A percentile compares a stretch with the other conserved stretches of the same genome.
phyloP scores from a whole-genome alignment of 306 rosid genomes.

The Vigna mungo region DNA sequence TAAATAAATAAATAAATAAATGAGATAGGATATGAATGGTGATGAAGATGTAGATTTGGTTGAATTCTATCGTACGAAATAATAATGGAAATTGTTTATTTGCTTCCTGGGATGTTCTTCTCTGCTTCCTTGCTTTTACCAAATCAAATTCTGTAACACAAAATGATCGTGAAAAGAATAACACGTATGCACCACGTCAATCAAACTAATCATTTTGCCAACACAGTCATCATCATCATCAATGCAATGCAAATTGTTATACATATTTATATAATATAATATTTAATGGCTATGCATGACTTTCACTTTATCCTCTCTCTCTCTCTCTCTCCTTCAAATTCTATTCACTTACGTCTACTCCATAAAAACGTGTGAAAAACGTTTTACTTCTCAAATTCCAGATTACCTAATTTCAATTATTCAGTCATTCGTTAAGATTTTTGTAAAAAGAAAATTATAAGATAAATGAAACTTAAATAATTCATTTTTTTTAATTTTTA shows the following conservation, averaged over 20 bases:
- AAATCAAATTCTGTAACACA: not conserved
- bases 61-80: not conserved
- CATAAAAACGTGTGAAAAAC: not conserved
- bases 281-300: not conserved
- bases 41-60: not conserved
- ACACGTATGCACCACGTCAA: constrained; percentile 53
- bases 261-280: too few species aligned
- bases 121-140: not conserved
- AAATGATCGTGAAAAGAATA: constrained; percentile 20
- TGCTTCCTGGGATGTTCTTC: not conserved
- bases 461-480: too few species aligned
- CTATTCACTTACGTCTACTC: constrained; percentile 8
- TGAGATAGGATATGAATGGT: not conserved
- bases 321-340: not conserved
- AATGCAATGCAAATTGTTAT: not conserved
- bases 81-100: constrained; percentile 16
- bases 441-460: too few species aligned
- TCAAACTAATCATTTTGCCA: constrained; percentile 15
- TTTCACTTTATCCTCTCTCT: not conserved
- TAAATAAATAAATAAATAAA: too few species aligned
- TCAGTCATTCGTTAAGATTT: not conserved
- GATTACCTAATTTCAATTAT: too few species aligned
- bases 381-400: not conserved
- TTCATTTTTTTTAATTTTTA: too few species aligned
- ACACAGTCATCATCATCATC: not conserved